These are phyloP conservation scores for Parascedosporium putredinis DNA, from an alignment of 2,329 filamentous ascomycete species.

Conservation along the genomic window DNA sequence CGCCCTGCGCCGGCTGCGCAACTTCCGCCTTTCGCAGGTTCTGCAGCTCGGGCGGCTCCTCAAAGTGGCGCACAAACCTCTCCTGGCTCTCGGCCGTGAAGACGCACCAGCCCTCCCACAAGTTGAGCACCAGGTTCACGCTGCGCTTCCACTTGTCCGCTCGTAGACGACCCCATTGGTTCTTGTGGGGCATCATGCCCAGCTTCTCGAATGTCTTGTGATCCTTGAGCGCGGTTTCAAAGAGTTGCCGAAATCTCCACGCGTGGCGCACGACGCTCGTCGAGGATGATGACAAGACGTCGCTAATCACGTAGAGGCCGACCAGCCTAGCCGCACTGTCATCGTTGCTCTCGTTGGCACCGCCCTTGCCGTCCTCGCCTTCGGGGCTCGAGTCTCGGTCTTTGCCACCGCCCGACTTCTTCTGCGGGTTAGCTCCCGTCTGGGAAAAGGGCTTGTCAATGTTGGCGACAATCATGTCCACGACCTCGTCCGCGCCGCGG, in stretches of 20 bases:
- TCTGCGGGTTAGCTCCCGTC: conserved; percentile 28
- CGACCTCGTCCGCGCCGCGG: conserved; percentile 77
- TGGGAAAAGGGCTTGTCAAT: conserved; percentile 66
- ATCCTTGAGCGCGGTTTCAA: conserved; percentile 60
- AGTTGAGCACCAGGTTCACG: conserved; percentile 53
- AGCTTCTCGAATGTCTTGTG: conserved; percentile 65
- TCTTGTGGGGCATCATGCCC: conserved; percentile 59
- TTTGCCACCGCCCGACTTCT: conserved; percentile 43
- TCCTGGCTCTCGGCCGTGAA: conserved; percentile 69
- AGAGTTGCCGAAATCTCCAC: conserved; percentile 76
- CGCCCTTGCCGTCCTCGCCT: conserved; percentile 31
- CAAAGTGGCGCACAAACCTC: conserved; percentile 58
- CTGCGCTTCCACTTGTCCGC: conserved; percentile 79
- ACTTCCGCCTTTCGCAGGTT: conserved; percentile 17
- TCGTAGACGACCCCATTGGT: conserved; percentile 70
- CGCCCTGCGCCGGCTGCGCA: conserved; percentile 26
- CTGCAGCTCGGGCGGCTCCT: conserved; percentile 48
- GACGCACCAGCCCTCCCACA: conserved; percentile 64
- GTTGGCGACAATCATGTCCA: conserved; percentile 79
- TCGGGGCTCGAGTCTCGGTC: conserved; percentile 26
- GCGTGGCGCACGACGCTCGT: conserved; percentile 71
- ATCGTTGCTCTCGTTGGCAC: conserved; percentile 35
- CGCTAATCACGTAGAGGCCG: conserved; percentile 65
- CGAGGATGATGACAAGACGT: conserved; percentile 69
- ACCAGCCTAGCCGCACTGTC: conserved; percentile 65